Evolutionary conservation across 495 filamentous ascomycete species (phyloP).

Genomic region (Penicillium desertorum): DNA sequence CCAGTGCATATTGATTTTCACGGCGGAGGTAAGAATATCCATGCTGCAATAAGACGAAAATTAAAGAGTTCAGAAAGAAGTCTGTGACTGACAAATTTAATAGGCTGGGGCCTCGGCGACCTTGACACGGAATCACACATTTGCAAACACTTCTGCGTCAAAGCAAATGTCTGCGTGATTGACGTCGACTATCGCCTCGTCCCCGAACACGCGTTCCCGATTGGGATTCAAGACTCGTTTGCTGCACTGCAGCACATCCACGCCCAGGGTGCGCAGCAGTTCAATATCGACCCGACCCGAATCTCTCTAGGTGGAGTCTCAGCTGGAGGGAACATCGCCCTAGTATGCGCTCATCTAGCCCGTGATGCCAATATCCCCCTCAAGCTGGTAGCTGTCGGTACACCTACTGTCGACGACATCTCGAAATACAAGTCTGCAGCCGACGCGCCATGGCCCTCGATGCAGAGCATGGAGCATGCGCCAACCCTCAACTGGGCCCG

Average conservation of each 20-base stretch:
- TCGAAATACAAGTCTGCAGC: constrained; percentile 38
- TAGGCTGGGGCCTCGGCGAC: constrained; percentile 51
- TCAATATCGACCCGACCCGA: constrained; percentile 44
- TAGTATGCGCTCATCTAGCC: constrained; percentile 50
- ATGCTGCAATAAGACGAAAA: too few relatives aligned
- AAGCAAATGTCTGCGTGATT: constrained; percentile 46
- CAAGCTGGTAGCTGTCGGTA: constrained; percentile 39
- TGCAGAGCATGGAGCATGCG: constrained; percentile 42
- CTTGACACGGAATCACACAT: constrained; percentile 40
- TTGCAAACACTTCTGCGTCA: constrained; percentile 32
- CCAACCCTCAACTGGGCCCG: constrained; percentile 50
- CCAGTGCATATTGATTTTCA: constrained; percentile 52
- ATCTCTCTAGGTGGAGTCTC: constrained; percentile 53
- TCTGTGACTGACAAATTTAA: constrained; percentile 16
- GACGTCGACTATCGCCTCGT: constrained; percentile 55
- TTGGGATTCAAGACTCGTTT: constrained; percentile 49
- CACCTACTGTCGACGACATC: constrained; percentile 40
- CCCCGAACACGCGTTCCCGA: constrained; percentile 48
- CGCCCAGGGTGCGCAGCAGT: constrained; percentile 30
- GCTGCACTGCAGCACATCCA: constrained; percentile 34
- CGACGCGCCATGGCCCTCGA: constrained; percentile 48
- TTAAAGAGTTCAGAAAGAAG: not conserved
- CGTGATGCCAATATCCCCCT: constrained; percentile 48
- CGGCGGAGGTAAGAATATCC: constrained; percentile 27
- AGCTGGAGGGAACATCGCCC: constrained; percentile 47